Base-by-base conservation (phyloP, 805 yeast species). In the Suhomyces sp. region DNA sequence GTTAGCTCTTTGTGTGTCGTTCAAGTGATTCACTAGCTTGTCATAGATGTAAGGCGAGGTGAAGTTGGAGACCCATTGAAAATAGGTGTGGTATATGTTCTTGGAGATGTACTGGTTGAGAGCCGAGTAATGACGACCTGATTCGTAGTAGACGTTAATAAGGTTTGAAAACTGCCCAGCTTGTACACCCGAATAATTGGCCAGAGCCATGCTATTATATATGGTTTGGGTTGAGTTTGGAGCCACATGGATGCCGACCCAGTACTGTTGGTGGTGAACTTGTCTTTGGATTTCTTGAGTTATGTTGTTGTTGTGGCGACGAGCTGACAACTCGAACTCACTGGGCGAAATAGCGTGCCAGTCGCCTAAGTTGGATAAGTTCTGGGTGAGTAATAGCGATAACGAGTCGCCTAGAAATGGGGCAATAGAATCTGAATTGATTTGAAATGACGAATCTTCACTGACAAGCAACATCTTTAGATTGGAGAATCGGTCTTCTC, bases 381-480 rank as follows among this genome's bases (percentile, higher is more conserved):
- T 51, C 9, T 52, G 27, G 3, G 25, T 17, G 13, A 66, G 43
- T 58, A 67, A 55, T 15, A 57, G 48, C 13, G 24, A 44, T 43
- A 67, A 60, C 2, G 60, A 51, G 17, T 60, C 53, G 19, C 60
- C 62, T 0, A 66, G n/a, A 1, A 57, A 46, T 12, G 69, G 61
- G 15, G 53, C 48, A 2, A 60, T 4, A 49, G 61, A 53, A n/a
- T 61, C 60, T 51, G 65, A 57, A n/a, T 25, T 41, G 39, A 22
- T 24, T 9, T 43, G n/a, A 22, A 65, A 59, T 39, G 51, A 41
- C 13, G 51, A 49, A 19, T 72, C 77, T 43, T 63, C 77, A 27
- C 65, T 62, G 1, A 73, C 75, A 10, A 72, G 73, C 58, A 74
- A 62, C 67, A 70, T 65, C 44, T 58, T 57, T 60, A 74, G 60